Evolutionary conservation across 2,329 filamentous ascomycete species (phyloP).

Genomic region (Hymenoscyphus repandus): DNA sequence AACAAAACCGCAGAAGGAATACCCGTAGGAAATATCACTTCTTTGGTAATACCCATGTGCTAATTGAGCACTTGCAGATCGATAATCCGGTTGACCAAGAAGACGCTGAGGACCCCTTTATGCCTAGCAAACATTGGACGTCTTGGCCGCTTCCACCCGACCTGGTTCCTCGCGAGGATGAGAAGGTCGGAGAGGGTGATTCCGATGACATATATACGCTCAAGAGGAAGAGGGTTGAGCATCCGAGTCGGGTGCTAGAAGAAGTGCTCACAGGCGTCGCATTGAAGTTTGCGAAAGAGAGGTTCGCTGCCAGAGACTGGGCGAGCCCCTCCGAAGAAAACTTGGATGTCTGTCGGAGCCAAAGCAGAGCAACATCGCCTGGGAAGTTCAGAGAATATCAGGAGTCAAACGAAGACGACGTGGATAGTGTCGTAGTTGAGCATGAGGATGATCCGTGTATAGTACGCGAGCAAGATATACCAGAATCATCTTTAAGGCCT

Average conservation of each 20-base stretch:
- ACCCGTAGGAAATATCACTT: constrained; percentile 34
- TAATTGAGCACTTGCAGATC: neutral
- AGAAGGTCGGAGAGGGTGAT: constrained; percentile 43
- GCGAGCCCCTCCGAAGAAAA: constrained; percentile 5
- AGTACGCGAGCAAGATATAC: neutral
- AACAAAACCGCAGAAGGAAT: constrained; percentile 12
- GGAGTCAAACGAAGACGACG: neutral
- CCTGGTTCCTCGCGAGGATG: constrained; percentile 53
- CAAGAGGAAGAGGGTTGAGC: constrained; percentile 37
- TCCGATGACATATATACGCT: constrained; percentile 48
- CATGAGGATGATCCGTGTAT: constrained; percentile 13
- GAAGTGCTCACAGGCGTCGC: constrained; percentile 65
- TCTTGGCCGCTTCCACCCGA: constrained; percentile 72
- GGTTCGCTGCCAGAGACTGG: constrained; percentile 43
- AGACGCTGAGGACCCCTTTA: constrained; percentile 41
- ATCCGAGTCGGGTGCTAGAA: constrained; percentile 58
- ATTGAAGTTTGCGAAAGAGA: constrained; percentile 62
- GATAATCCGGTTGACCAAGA: constrained; percentile 16
- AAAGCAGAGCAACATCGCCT: neutral
- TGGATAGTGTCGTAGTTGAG: constrained; percentile 1
- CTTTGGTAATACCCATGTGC: neutral
- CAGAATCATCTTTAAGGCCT: constrained; percentile 33
- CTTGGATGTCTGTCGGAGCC: too few relatives aligned
- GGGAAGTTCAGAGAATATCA: neutral
- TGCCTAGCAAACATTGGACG: constrained; percentile 62